Conservation (phyloP, 139 green algal species). For the Deuterostichococcus epilithicus region DNA sequence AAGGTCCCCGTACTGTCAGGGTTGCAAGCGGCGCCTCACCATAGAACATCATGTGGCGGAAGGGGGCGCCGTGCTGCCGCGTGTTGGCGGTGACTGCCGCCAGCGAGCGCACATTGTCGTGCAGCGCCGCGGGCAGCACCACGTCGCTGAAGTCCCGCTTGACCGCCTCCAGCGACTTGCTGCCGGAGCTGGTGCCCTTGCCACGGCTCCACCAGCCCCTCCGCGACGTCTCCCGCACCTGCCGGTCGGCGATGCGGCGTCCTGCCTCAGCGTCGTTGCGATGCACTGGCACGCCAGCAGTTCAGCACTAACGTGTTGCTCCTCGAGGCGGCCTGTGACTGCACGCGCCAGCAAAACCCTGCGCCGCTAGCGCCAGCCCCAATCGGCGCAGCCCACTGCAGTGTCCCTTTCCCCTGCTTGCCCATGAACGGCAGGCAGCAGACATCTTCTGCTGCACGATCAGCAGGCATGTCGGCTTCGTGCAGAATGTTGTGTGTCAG, state of each 20-base stretch:
- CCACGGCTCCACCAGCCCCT: conserved; percentile 29
- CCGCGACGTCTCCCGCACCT: conserved; percentile 53
- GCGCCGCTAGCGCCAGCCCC: too few species aligned
- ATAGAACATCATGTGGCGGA: conserved; percentile 95
- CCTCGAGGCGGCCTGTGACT: too few species aligned
- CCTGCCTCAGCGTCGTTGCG: too few species aligned
- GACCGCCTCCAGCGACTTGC: conserved; percentile 48
- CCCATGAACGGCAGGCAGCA: too few species aligned
- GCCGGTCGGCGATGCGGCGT: not conserved
- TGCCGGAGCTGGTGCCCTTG: conserved; percentile 1
- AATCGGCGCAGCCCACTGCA: too few species aligned
- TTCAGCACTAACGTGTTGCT: too few species aligned
- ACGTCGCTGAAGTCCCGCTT: conserved; percentile 85
- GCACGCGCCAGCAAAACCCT: too few species aligned
- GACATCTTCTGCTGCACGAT: too few species aligned
- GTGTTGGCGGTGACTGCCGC: conserved; percentile 89
- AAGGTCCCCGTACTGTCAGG: not conserved
- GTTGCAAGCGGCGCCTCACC: conserved; percentile 26
- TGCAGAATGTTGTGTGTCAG: not conserved
- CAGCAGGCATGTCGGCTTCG: too few species aligned
- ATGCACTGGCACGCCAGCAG: too few species aligned
- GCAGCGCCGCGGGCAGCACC: conserved; percentile 71
- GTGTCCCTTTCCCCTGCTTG: too few species aligned
- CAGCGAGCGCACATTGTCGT: conserved; percentile 83
- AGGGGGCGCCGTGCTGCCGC: conserved; percentile 86